Evolutionary conservation across 2,329 filamentous ascomycete species (phyloP), one percentile per base, ranked within the genome.

Genomic region (Fusarium xyrophilum): DNA sequence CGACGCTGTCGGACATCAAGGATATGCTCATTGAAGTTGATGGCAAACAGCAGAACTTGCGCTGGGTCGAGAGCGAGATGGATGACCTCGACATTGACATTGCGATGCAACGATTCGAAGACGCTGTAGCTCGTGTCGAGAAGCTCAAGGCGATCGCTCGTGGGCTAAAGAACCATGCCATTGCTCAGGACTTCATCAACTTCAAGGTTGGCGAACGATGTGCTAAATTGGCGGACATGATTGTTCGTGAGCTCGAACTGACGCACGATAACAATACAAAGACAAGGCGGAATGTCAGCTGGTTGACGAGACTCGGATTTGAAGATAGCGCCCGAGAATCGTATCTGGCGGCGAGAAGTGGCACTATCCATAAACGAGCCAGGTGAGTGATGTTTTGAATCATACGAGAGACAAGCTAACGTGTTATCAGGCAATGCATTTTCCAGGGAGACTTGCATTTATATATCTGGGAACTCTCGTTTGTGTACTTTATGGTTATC

Each of bases 51-150:
- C 93, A 98, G 76, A 97, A 96, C 76, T 85, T 99, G 47, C 91
- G 95, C 55, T 97, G 93, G 93, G 93, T 99, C 0, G 96, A 99
- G 77, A 89, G 89, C 54, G 93, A 98, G 79, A 92, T 99, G 78
- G 96, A 99, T 76, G 93, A 97, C 75, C 87, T 99, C 9, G 96
- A 99, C 75, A 98, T 98, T 73, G 91, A 97, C 73, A 94, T 99
- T 74, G 95, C 96, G 0, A 85, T 97, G 52, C 95, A 98, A 76
- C 87, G 88, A 42, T 96, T 97, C 69, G 93, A 97, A 73, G 87
- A 90, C 23, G 92, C 96, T 0, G 96, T 98, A 1, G 85, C 86
- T 8, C 88, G 90, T 32, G 91, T 97, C 2, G 96, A 98, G 78
- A 93, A 92, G 74, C 84, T 99, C 39, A 91, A 94, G 72, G 87